Base-by-base conservation (phyloP, 2,329 filamentous ascomycete genomes). In the Cordyceps cateniannulata region DNA sequence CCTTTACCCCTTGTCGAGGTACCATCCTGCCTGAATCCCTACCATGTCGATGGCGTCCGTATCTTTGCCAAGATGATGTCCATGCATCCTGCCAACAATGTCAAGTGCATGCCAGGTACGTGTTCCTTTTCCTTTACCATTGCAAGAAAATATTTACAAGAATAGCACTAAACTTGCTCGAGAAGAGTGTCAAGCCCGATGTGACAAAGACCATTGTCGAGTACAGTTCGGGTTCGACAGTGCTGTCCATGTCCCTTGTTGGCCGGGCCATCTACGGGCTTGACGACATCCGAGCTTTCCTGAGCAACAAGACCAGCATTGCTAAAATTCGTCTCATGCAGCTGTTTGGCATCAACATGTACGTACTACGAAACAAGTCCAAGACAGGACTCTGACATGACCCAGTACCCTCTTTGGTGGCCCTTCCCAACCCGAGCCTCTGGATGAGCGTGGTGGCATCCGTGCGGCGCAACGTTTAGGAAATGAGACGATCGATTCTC, bases 1-100 rank as follows among this genome's bases (percentile, higher is more conserved):
- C 83, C 82, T 0, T 67, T 87, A 9, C 85, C 85, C 1, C 75
- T 88, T 1, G 82, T 88, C 5, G 85, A 88, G 70, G 71, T 87
- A 3, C 84, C 84, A 0, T 74, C 76, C 18, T 72, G 71, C 12
- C 73, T 87, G 38, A 87, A 87, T 62, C 83, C 84, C 2, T 83
- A 79, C 63, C 75, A 78, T 22, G 64, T 77, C 27, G 78, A 86
- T 79, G 81, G 82, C 4, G 80, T 87, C 5, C 78, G 82, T 12
- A 85, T 87, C 57, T 86, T 85, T 64, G 84, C 85, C 42, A 87
- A 87, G 72, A 83, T 87, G 82, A 81, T 87, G 79, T 84, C 82
- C 2, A 81, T 82, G 75, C 82, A 84, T 65, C 84, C 85, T 1
- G 82, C 84, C 3, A 83, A 87, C 63, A 87, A 87, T 52, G 85